These are phyloP conservation scores for Hyphopichia buzzinii DNA, from an alignment of 1,139 yeast species.

Conservation along the genomic window DNA sequence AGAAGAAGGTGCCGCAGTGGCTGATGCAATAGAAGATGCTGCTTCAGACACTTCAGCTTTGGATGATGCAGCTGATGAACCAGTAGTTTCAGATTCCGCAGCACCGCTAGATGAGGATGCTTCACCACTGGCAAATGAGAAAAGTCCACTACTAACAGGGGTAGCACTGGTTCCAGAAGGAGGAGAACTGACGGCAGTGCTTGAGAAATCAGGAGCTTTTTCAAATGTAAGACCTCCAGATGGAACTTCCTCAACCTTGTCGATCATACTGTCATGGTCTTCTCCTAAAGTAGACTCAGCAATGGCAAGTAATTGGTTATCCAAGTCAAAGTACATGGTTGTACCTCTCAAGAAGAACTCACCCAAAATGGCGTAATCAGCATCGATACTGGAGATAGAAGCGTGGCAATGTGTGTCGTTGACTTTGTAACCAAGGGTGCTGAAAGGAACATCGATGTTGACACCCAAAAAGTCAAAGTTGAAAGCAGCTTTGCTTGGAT, in stretches of 20 bases:
- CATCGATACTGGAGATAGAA: slow-evolving; percentile 2
- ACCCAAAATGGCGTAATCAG: slow-evolving; percentile 4
- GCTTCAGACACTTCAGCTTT: background rate
- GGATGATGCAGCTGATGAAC: background rate
- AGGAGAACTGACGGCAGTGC: slow-evolving; percentile 7
- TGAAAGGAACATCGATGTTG: slow-evolving; percentile 3
- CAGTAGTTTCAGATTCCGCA: background rate
- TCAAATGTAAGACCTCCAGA: slow-evolving; percentile 2
- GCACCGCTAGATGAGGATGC: background rate
- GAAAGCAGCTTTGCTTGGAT: slow-evolving; percentile 1
- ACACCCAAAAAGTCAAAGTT: slow-evolving; percentile 4
- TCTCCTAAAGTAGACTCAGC: slow-evolving; percentile 4
- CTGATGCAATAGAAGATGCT: background rate
- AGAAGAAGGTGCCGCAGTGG: background rate
- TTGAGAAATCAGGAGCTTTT: slow-evolving; percentile 5
- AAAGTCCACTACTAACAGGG: background rate
- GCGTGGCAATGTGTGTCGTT: slow-evolving; percentile 4
- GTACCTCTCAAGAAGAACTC: slow-evolving; percentile 5
- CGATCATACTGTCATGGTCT: slow-evolving; percentile 3
- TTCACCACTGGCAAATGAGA: background rate
- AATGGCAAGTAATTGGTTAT: slow-evolving; percentile 4
- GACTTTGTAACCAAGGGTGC: background rate
- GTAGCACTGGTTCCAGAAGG: slow-evolving; percentile 10
- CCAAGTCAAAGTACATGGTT: slow-evolving; percentile 4
- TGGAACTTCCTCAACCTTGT: slow-evolving; percentile 2